These are phyloP conservation scores for Cantharellus cinnabarinus DNA, from an alignment of 768 basidiomycete genomes.

Conservation along the genomic window DNA sequence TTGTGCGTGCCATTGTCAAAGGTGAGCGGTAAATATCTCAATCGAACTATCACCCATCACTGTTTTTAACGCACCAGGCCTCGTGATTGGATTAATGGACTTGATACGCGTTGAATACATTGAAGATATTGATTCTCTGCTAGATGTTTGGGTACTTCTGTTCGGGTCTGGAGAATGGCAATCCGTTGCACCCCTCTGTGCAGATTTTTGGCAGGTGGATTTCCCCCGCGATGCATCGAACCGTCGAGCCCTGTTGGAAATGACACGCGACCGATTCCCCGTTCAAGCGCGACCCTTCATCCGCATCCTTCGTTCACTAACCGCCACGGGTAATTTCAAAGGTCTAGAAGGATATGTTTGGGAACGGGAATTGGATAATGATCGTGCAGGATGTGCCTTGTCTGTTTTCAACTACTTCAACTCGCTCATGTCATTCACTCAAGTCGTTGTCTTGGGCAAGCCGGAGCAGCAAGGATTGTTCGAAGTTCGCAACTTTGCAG, in stretches of 20 bases:
- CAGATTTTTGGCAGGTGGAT: conserved; percentile 52
- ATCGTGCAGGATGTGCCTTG: conserved; percentile 38
- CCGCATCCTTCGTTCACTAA: conserved; percentile 55
- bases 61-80: conserved; percentile 26
- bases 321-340: conserved; percentile 31
- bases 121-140: conserved; percentile 46
- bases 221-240: conserved; percentile 48
- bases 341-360: conserved; percentile 1
- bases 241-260: conserved; percentile 65
- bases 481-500: conserved; percentile 4
- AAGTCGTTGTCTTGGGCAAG: conserved; percentile 38
- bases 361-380: conserved; percentile 17
- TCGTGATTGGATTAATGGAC: conserved; percentile 55
- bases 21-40: conserved; percentile 24
- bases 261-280: conserved; percentile 66
- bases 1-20: conserved; percentile 68
- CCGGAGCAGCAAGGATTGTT: conserved; percentile 7
- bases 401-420: conserved; percentile 63
- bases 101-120: conserved; percentile 58
- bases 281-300: conserved; percentile 51
- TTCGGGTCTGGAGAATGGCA: conserved; percentile 56
- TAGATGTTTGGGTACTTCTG: conserved; percentile 61
- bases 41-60: neutral
- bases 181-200: conserved; percentile 40
- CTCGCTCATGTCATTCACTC: conserved; percentile 50